Base-by-base conservation (phyloP, 108 stramenopile species). In the Pseudonitzschia pungens region DNA sequence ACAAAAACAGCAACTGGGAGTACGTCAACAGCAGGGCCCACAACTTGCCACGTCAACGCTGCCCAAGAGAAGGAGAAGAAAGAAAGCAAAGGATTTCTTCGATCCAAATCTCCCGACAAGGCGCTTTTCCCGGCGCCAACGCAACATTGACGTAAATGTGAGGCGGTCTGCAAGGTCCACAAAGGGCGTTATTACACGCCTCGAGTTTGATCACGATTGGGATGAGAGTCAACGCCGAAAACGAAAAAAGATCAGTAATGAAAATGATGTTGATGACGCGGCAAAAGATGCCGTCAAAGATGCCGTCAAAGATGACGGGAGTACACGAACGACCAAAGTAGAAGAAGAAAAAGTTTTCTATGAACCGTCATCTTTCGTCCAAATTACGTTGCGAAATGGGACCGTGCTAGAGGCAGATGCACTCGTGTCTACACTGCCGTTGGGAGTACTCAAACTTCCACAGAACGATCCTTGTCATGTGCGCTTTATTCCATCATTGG, bases 381-480 rank as follows among this genome's bases (percentile, higher is more conserved):
- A 83, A 48, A 82, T 88, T 22, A 87, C 80, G 0, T 74, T 87
- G 26, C 76, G 73, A 24, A 68, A 82, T 76, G 89, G 89, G 12
- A 70, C 84, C 18, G 87, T 89, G 2, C 67, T 94, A 55, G 87
- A 92, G 71, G 91, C 88, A 11, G 89, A 94, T 78, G 84, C 86
- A 20, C 85, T 94, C 27, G 76, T 97, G 44, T 88, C 92, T 26
- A 94, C 97, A 14, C 63, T 94, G 20, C 97, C 97, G 24, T 76
- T 96, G 33, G 94, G 94, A 6, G 87, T 96, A 45, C 75, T 97
- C 51, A 94, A 95, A 53, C 36, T 87, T 18, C 83, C 87, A 44
- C 68, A 33, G 24, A 71, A 72, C 11, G 32, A 70, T 18, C 82
- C 85, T 0, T 83, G 86, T 0, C 82, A 88, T 52, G 75, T 95